Evolutionary conservation across 768 basidiomycete genomes (phyloP).

Genomic region (Harrya chromipes): DNA sequence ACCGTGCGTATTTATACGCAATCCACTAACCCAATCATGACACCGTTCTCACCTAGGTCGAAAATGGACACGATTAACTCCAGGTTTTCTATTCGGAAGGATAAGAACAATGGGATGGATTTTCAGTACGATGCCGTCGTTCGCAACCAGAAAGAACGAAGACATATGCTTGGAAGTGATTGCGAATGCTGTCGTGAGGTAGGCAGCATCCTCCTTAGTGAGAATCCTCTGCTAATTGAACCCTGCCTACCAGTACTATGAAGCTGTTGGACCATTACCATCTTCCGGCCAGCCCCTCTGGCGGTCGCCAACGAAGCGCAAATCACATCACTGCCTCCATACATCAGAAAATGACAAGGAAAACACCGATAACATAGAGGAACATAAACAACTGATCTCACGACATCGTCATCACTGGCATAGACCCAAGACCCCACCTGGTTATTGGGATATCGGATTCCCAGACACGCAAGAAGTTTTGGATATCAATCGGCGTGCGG

Average conservation of each 20-base stretch:
- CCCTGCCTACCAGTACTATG: slow-evolving; percentile 60
- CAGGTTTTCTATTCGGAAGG: slow-evolving; percentile 62
- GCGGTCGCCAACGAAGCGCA: slow-evolving; percentile 55
- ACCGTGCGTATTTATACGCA: slow-evolving; percentile 27
- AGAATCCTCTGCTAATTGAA: neutral
- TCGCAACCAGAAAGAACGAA: slow-evolving; percentile 59
- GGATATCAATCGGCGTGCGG: slow-evolving; percentile 71
- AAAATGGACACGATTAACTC: slow-evolving; percentile 54
- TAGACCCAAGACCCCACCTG: slow-evolving; percentile 72
- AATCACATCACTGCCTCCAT: slow-evolving; percentile 5
- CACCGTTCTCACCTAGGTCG: slow-evolving; percentile 14
- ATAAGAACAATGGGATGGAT: slow-evolving; percentile 58
- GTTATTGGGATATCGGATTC: slow-evolving; percentile 90
- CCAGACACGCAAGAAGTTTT: slow-evolving; percentile 80
- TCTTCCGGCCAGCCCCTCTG: slow-evolving; percentile 69
- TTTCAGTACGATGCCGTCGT: slow-evolving; percentile 80
- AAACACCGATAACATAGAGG: slow-evolving; percentile 34
- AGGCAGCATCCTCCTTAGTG: slow-evolving; percentile 19
- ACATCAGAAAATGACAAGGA: slow-evolving; percentile 23
- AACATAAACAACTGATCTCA: slow-evolving; percentile 70
- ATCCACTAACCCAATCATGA: neutral
- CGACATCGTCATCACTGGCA: slow-evolving; percentile 72
- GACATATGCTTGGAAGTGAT: slow-evolving; percentile 67
- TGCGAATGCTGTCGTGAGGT: slow-evolving; percentile 84
- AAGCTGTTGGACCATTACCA: slow-evolving; percentile 71